Base-by-base conservation (phyloP, 768 basidiomycete genomes). In the Naganishia friedmannii region DNA sequence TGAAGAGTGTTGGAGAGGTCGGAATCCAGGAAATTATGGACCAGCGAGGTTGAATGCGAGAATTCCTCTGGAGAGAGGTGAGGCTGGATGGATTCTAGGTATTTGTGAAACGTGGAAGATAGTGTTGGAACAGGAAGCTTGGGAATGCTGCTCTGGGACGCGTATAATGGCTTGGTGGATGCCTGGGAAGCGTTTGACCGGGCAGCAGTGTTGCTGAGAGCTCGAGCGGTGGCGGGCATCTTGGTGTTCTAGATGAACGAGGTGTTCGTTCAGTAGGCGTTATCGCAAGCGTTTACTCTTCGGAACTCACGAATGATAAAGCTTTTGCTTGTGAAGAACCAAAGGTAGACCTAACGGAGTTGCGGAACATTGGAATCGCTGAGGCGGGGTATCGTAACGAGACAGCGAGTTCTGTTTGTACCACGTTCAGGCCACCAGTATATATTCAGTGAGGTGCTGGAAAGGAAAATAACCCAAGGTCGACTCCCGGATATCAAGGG, bases 81-180 rank as follows among this genome's bases (percentile, higher is more conserved):
- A 0, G 95, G 93, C 53, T 86, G 84, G 23, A 93, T 87, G 4
- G 88, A 86, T 73, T 93, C 90, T 74, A 96, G 88, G 83, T 98
- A 98, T 78, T 95, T 95, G 68, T 86, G 80, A 37, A 90, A 84
- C 0, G 95, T 97, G 1, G 91, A 90, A 10, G 86, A 82, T 51
- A 98, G 86, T 0, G 90, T 81, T 0, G 95, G 94, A 0, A 98
- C 88, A 26, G 95, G 94, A 8, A 98, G 86, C 55, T 83, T 84
- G 0, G 88, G 88, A 5, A 96, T 85, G 10, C 82, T 79, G 0
- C 83, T 74, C 76, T 93, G 90, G 3, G 84, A 84, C 0, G 85
- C 85, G 77, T 90, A 91, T 15, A 91, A 90, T 19, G 84, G 78
- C 13, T 89, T 76, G 39, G n/a, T 21, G 13, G 53, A 42, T 34